These are phyloP conservation scores for Septoria linicola DNA, from an alignment of 2,329 filamentous ascomycete species.

Conservation along the genomic window DNA sequence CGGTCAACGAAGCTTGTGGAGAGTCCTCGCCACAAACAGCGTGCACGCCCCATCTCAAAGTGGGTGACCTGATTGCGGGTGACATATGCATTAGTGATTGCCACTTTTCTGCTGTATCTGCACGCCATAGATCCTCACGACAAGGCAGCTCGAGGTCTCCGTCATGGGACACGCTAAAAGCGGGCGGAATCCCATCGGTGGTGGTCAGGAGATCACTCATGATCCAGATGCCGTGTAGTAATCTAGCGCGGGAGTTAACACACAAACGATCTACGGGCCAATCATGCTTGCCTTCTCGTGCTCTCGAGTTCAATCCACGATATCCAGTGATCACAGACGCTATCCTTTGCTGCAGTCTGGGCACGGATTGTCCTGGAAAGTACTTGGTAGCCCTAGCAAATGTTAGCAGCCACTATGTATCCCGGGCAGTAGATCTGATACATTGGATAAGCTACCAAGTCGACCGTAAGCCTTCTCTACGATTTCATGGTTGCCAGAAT, in stretches of 20 bases:
- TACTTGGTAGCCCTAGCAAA: not conserved
- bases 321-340: not conserved
- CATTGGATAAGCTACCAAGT: not conserved
- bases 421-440: not conserved
- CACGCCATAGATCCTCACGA: not conserved
- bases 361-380: not conserved
- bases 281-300: not conserved
- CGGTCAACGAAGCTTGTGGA: too few species aligned
- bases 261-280: not conserved
- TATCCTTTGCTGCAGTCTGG: not conserved
- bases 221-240: not conserved
- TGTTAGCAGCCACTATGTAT: not conserved
- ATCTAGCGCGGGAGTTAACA: not conserved
- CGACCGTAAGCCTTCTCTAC: not conserved
- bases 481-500: conserved; percentile 2
- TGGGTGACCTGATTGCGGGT: not conserved
- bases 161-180: not conserved
- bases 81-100: not conserved
- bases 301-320: not conserved
- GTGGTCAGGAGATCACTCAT: not conserved
- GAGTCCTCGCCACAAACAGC: too few species aligned
- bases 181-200: not conserved
- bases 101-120: not conserved
- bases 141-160: conserved; percentile 2
- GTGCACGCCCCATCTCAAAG: not conserved